Base-by-base conservation (phyloP, 176 grass and related monocot genomes). In the Phyllostachys edulis region DNA sequence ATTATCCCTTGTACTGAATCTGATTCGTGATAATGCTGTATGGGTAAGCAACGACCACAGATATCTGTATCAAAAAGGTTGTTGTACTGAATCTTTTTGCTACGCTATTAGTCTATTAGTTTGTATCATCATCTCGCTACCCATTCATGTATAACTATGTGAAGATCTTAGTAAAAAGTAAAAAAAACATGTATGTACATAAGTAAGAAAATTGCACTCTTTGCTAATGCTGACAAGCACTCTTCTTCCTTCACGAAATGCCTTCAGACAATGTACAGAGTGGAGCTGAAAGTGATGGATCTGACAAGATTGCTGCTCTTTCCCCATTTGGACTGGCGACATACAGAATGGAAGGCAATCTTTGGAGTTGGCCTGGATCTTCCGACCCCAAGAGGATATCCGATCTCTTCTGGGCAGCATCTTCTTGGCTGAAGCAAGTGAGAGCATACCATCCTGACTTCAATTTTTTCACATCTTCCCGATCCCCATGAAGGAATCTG, bases 381-480 rank as follows among this genome's bases (percentile, higher is more conserved):
- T 85, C 68, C 0, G 80, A 90, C 15, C 0, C 24, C 5, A 71
- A 50, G 66, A 76, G 15, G 65, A 9, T 87, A 3, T 69, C 14
- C 4, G 67, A 52, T 1, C 86, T 97, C 24, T 71, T 88, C 2
- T 84, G 82, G 65, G 91, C 91, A 4, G 89, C 89, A 2, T 21
- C 81, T 15, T 94, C 94, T 21, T 97, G 94, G 91, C 62, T 97
- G 76, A 97, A 87, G 79, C 94, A 97, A 73, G 84, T 97, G 20
- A 79, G 82, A 16, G 89, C 87, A 5, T 74, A 97, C 3, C 89
- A 97, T 4, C 89, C 90, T 11, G 94, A 97, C 75, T 97, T 91
- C 18, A 80, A 70, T 34, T 97, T 93, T 81, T 97, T 97, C 84
- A 84, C 83, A 5, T 77, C 82, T 17, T 69, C 78, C 73, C 49